Conservation (phyloP, 345 rosid species). For the Hevea brasiliensis region DNA sequence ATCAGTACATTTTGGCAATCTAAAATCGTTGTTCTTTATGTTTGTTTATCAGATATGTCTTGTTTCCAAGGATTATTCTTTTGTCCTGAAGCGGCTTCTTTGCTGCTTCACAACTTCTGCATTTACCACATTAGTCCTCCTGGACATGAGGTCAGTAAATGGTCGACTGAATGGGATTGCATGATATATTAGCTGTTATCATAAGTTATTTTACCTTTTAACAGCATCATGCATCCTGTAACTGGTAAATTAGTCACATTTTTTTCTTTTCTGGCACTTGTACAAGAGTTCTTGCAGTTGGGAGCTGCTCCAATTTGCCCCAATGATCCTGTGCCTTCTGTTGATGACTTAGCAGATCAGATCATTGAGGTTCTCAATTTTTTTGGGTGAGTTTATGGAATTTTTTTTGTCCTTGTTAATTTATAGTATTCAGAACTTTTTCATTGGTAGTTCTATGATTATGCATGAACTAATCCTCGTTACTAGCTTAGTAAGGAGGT, state of each 20-base stretch:
- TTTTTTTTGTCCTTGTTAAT: neutral
- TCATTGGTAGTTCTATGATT: neutral
- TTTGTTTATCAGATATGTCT: conserved; percentile 59
- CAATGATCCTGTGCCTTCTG: conserved; percentile 62
- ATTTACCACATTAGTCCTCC: conserved; percentile 96
- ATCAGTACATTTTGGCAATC: neutral
- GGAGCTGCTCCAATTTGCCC: conserved; percentile 71
- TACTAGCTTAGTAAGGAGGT: neutral
- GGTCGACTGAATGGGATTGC: conserved; percentile 6
- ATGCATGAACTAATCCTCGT: neutral
- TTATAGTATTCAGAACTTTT: neutral
- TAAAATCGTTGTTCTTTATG: neutral
- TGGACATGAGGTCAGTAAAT: conserved; percentile 88
- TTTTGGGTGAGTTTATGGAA: conserved; percentile 60
- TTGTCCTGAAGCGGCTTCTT: conserved; percentile 86
- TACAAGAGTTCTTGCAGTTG: conserved; percentile 84
- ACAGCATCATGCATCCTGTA: neutral
- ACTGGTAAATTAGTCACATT: conserved; percentile 23
- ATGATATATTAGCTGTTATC: conserved; percentile 9
- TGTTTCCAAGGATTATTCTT: conserved; percentile 88
- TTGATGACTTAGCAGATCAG: conserved; percentile 92
- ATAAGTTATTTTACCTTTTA: neutral
- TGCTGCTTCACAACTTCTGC: conserved; percentile 91
- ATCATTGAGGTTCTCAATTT: conserved; percentile 86
- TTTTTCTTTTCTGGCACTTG: conserved; percentile 52